Evolutionary conservation across 2,329 filamentous ascomycete genomes (phyloP).

Genomic region (Penicillium verrucosum): DNA sequence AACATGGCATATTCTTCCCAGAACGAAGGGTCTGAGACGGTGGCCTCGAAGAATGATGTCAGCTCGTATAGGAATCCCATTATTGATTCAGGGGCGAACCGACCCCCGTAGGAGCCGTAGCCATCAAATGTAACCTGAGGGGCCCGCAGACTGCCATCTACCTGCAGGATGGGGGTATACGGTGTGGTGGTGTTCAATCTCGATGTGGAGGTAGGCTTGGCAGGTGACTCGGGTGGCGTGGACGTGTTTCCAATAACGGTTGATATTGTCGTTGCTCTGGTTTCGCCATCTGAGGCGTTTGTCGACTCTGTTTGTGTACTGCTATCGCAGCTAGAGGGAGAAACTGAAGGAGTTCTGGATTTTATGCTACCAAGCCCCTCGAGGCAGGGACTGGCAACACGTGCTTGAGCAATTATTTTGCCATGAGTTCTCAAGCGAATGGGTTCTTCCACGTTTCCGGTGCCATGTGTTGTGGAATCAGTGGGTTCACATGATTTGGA

Average conservation of each 20-base stretch:
- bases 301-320: conserved; percentile 12
- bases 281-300: conserved; percentile 14
- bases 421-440: conserved; percentile 9
- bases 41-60: conserved; percentile 24
- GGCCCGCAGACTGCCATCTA: conserved; percentile 19
- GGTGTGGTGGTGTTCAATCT: conserved; percentile 12
- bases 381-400: not conserved
- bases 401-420: not conserved
- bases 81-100: conserved; percentile 29
- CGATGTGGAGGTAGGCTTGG: conserved; percentile 7
- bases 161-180: conserved; percentile 22
- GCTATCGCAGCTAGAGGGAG: conserved; percentile 6
- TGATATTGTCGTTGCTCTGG: conserved; percentile 12
- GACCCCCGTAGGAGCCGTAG: conserved; percentile 27
- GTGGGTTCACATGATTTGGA: not conserved
- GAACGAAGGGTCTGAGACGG: conserved; percentile 25
- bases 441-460: not conserved
- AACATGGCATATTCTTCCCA: conserved; percentile 25
- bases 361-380: not conserved
- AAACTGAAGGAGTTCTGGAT: not conserved
- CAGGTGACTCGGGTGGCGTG: conserved; percentile 3
- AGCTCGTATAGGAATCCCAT: conserved; percentile 27
- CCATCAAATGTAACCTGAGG: conserved; percentile 22
- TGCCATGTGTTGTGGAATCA: not conserved
- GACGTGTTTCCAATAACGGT: conserved; percentile 11